Evolutionary conservation across 306 rosid genomes (phyloP), one percentile per base, ranked within the genome.

Genomic region (barrel medic (Medicago truncatula)): DNA sequence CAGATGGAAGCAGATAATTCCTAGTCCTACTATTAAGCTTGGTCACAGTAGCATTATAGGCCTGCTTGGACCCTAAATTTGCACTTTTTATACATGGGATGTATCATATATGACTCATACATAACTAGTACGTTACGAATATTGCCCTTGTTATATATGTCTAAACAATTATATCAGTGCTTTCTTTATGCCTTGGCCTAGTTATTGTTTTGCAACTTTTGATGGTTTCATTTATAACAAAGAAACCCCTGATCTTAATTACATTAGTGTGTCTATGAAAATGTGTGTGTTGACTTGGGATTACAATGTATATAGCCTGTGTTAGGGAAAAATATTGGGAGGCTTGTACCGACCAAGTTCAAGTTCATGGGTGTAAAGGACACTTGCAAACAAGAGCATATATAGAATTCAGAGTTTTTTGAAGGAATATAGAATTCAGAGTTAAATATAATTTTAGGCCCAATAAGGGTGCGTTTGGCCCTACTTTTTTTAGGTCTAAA

Each of bases 1-100:
- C 91, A 83, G 81, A 78, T 89, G 86, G 81, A 78, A 80, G 86
- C 40, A 46, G 79, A 89, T 78, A 81, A 81, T 54, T 82, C 91
- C 67, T 81, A 68, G 82, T 49, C 64, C 61, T 61, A 60, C 14
- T 61, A 34, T 56, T 64, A 70, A 46, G 82, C 73, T 67, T 39
- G 78, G 67, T 50, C 43, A 9, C 17, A 0, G 11, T 23, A 65
- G 36, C 65, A 81, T 23, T 73, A 34, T 34, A 59, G 71, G 62
- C 31, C 59, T 39, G 28, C 36, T 63, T 53, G 71, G n/a, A 78
- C 60, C 76, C 34, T 71, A 40, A 80, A 50, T 34, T 41, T 56
- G 63, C 10, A 2, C n/a, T 9, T 74, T 10, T 49, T 70, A 31
- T 79, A 34, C 52, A 2, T 77, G 52, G 57, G 47, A 49, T 67